These are phyloP conservation scores for Alternaria solani DNA, from an alignment of 2,329 filamentous ascomycete genomes.

Conservation along the genomic window DNA sequence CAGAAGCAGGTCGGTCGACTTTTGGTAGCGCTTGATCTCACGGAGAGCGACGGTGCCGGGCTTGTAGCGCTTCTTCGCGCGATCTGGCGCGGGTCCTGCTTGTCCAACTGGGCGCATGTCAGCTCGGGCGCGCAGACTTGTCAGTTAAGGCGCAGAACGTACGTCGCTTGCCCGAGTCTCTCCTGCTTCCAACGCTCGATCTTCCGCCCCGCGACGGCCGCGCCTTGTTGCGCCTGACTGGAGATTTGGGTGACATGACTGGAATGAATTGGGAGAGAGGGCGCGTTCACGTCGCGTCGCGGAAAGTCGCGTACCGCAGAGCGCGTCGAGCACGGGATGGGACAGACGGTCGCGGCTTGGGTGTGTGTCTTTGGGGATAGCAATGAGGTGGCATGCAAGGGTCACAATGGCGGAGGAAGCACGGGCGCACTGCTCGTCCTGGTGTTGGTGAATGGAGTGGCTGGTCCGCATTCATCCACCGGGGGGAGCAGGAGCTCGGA, in stretches of 20 bases:
- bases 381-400: neutral
- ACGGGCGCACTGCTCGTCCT: conserved; percentile 22
- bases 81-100: conserved; percentile 44
- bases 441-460: conserved; percentile 24
- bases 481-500: no score
- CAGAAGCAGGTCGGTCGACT: conserved; percentile 94
- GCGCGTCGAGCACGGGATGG: conserved; percentile 18
- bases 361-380: conserved; percentile 4
- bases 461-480: conserved; percentile 18
- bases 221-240: conserved; percentile 40
- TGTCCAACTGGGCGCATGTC: conserved; percentile 34
- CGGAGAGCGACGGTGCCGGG: conserved; percentile 89
- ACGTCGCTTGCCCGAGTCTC: conserved; percentile 32
- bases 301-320: conserved; percentile 7
- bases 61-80: conserved; percentile 55
- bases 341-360: neutral
- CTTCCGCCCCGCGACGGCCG: conserved; percentile 44
- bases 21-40: conserved; percentile 99
- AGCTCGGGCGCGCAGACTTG: conserved; percentile 1
- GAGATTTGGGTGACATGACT: conserved; percentile 34
- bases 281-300: conserved; percentile 3
- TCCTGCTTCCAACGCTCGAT: conserved; percentile 25
- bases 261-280: neutral
- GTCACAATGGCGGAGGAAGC: conserved; percentile 17
- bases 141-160: conserved; percentile 8